Base-by-base conservation (phyloP, 1,284 basidiomycete species). In the Apiotrichum veenhuisii region DNA sequence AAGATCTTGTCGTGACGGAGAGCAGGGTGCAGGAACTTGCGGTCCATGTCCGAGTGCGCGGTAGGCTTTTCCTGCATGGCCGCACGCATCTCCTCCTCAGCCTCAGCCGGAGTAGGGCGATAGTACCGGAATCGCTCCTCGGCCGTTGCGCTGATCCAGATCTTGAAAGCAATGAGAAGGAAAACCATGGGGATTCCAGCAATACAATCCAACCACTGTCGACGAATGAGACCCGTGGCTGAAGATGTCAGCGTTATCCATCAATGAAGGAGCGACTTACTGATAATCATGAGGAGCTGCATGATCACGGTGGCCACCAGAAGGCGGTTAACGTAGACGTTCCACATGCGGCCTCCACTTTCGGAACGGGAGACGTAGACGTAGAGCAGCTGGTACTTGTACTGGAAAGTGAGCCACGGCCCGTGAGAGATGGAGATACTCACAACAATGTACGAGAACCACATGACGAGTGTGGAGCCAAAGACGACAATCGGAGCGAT, bases 341-440 rank as follows among this genome's bases (percentile, higher is more conserved):
- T 94, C 92, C 92, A 97, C 64, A 95, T 80, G 12, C 93, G 87
- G 27, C 93, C 93, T 57, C 93, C 93, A 57, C 87, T 90, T 76
- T 97, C 93, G 20, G 91, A 88, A 64, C 85, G 86, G 2, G 91
- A 86, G 50, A 91, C 80, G 72, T 84, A 92, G 53, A 95, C 91
- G 72, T 93, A 96, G 84, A 96, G 91, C 47, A 95, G 80, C 78
- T 95, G 91, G 90, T 94, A 79, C 89, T 94, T 82, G 91, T 89
- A 54, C 69, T 69, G 56, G 2, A 26, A 87, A 18, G 87, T 80
- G 46, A 62, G 56, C 18, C 3, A 10, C 8, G 2, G 22, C 5
- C 26, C 10, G 4, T 30, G 20, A 25, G 25, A 9, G 1, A 9
- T 8, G 11, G 14, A 1, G 8, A 10, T 12, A 68, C 72, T 64